A percentile compares a stretch with the other conserved stretches of the same genome.
Evolutionary conservation across 768 basidiomycete genomes (phyloP).

Genomic region (Suillus subluteus): DNA sequence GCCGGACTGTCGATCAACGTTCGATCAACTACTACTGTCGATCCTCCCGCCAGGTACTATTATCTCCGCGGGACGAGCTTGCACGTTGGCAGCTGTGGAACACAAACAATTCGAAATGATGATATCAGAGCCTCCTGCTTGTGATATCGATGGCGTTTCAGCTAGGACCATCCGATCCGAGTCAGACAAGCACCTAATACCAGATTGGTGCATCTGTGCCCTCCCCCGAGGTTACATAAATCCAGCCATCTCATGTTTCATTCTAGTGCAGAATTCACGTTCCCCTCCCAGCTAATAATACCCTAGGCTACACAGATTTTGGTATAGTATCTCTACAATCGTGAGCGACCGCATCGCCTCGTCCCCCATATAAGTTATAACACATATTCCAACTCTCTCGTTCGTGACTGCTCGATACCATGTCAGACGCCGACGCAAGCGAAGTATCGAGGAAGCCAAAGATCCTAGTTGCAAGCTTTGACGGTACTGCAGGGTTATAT

Average conservation of each 20-base stretch:
- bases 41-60: neutral
- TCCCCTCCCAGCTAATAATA: neutral
- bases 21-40: neutral
- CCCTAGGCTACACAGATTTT: neutral
- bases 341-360: neutral
- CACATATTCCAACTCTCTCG: neutral
- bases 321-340: neutral
- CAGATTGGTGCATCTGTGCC: neutral
- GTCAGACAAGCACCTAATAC: neutral
- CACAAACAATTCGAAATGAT: neutral
- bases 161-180: neutral
- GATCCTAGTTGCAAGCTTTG: slow-evolving; percentile 68
- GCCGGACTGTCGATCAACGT: neutral
- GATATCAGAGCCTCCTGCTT: neutral
- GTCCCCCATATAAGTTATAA: neutral
- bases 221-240: neutral
- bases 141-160: neutral
- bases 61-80: neutral
- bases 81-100: neutral
- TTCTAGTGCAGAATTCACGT: neutral
- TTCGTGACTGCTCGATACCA: slow-evolving; percentile 10
- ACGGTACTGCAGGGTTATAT: slow-evolving; percentile 65
- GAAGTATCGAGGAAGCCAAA: slow-evolving; percentile 32
- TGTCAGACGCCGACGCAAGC: slow-evolving; percentile 19
- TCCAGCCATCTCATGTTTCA: neutral